phyloP scores from a whole-genome alignment of 208 protist genomes.

The Acanthamoeba healyi region DNA sequence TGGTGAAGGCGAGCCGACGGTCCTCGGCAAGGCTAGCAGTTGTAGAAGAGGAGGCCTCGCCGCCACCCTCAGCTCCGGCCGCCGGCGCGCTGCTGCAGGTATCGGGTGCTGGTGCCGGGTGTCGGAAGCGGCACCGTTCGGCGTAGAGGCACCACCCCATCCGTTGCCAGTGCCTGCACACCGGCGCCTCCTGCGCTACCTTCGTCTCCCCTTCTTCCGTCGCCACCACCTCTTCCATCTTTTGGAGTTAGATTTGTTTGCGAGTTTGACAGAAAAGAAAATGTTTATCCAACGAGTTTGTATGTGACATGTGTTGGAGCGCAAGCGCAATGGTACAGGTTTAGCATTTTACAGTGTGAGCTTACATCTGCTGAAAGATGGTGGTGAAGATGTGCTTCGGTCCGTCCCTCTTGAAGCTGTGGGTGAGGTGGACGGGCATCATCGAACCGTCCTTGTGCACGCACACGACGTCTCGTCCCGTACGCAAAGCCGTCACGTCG shows the following conservation, averaged over 20 bases:
- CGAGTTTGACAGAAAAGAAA: too few species aligned
- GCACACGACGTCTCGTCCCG: background rate
- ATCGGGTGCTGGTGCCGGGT: background rate
- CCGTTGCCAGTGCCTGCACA: conserved; percentile 14
- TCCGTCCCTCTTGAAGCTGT: conserved; percentile 33
- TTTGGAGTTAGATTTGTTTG: too few species aligned
- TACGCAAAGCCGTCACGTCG: too few species aligned
- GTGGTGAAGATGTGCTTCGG: conserved; percentile 9
- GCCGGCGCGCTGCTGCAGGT: too few species aligned
- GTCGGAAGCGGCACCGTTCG: background rate
- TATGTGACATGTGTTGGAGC: too few species aligned
- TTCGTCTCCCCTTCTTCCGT: too few species aligned
- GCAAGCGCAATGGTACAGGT: too few species aligned
- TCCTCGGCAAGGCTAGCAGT: background rate
- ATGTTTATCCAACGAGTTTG: too few species aligned
- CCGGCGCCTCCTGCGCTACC: background rate
- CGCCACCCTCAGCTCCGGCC: too few species aligned
- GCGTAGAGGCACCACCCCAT: conserved; percentile 5
- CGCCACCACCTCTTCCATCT: too few species aligned
- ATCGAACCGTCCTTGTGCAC: conserved; percentile 67
- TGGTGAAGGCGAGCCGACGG: background rate
- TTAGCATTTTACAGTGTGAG: too few species aligned
- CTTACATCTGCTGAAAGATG: conserved; percentile 32
- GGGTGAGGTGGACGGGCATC: conserved; percentile 23
- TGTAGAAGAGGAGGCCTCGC: too few species aligned